Conservation (phyloP, 139 green algal species). For the Volvox reticuliferus region DNA sequence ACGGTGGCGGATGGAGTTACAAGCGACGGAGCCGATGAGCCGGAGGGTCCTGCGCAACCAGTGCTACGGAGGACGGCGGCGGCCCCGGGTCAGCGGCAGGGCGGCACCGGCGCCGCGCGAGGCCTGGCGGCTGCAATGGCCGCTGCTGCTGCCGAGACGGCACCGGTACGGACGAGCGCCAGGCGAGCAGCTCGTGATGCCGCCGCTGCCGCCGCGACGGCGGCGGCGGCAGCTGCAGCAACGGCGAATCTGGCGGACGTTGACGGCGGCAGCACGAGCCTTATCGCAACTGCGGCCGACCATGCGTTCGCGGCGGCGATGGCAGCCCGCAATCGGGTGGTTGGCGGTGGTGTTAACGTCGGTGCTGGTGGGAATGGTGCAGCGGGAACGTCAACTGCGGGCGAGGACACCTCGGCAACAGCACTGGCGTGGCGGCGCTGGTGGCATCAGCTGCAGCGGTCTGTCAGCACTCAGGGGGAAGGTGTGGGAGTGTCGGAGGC, state of each 20-base stretch:
- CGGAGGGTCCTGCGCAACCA: background rate
- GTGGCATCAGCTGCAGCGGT: background rate
- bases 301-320: background rate
- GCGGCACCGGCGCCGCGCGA: background rate
- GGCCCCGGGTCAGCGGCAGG: background rate
- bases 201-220: background rate
- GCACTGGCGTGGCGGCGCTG: background rate
- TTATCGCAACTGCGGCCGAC: background rate
- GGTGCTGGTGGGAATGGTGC: background rate
- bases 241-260: too few species aligned
- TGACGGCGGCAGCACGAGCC: background rate
- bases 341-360: background rate
- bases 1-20: background rate
- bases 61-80: background rate
- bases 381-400: background rate
- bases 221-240: background rate
- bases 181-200: background rate
- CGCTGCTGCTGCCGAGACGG: background rate
- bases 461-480: background rate
- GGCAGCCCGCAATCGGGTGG: background rate
- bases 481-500: background rate
- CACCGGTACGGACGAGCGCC: slow-evolving; percentile 11
- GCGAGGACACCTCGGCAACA: background rate
- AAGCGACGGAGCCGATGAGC: background rate
- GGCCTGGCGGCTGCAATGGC: slow-evolving; percentile 1